phyloP scores from a whole-genome alignment of 1,139 yeast species.

The Zhuliangozyma parablackwelliae region DNA sequence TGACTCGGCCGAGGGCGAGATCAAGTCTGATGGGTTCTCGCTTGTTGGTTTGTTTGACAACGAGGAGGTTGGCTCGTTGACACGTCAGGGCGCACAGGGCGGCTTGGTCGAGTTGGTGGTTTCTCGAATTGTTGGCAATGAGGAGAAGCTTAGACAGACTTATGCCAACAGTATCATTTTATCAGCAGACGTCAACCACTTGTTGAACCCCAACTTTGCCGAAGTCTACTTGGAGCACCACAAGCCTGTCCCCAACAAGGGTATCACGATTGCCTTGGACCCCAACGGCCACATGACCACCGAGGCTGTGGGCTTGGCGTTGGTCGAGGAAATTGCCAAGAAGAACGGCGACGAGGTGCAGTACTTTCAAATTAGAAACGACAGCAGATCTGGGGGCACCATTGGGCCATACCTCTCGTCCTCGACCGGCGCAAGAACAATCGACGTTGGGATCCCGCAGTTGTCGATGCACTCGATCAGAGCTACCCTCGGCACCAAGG shows the following conservation, averaged over 20 bases:
- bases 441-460: constrained; percentile 45
- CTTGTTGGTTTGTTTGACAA: constrained; percentile 40
- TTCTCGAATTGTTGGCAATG: constrained; percentile 27
- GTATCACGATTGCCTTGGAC: constrained; percentile 37
- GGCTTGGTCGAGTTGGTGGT: constrained; percentile 33
- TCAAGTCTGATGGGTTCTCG: constrained; percentile 27
- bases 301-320: constrained; percentile 34
- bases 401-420: constrained; percentile 39
- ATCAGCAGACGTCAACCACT: constrained; percentile 47
- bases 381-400: constrained; percentile 42
- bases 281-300: constrained; percentile 42
- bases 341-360: constrained; percentile 28
- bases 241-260: constrained; percentile 40
- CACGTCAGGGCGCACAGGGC: constrained; percentile 42
- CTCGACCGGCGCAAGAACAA: constrained; percentile 41
- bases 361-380: constrained; percentile 43
- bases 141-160: constrained; percentile 19
- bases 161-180: constrained; percentile 36
- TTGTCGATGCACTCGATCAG: constrained; percentile 46
- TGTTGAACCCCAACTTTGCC: constrained; percentile 41
- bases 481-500: constrained; percentile 40
- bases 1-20: constrained; percentile 16
- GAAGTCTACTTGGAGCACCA: constrained; percentile 34
- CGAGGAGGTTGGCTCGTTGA: constrained; percentile 43
- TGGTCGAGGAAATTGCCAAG: constrained; percentile 29